These are phyloP conservation scores for Diaporthe nobilis DNA, from an alignment of 2,329 filamentous ascomycete genomes.

Conservation along the genomic window DNA sequence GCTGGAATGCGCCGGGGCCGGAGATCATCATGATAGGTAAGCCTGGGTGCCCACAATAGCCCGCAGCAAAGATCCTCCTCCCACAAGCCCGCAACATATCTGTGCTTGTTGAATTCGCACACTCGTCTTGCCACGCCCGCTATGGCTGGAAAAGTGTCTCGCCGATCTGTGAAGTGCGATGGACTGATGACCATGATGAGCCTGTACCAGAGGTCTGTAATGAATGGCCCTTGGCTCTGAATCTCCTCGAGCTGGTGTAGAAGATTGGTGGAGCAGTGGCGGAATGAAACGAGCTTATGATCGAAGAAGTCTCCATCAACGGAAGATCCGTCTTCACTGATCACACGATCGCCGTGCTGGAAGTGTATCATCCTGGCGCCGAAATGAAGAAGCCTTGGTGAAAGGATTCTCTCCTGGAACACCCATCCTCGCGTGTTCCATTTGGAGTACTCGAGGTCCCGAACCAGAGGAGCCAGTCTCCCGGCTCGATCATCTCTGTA, in stretches of 20 bases:
- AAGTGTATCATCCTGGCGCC: slow-evolving; percentile 18
- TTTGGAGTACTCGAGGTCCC: not conserved
- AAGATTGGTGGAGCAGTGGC: not conserved
- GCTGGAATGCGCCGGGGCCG: not conserved
- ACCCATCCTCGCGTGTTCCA: slow-evolving; percentile 1
- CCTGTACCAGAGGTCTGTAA: not conserved
- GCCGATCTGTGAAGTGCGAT: not conserved
- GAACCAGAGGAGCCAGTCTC: not conserved
- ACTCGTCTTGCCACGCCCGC: not conserved
- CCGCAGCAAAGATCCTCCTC: slow-evolving; percentile 4
- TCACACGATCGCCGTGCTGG: not conserved
- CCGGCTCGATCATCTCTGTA: fast-evolving
- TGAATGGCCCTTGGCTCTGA: not conserved
- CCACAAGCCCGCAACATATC: slow-evolving; percentile 2
- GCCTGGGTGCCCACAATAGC: not conserved
- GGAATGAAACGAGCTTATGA: too few relatives aligned
- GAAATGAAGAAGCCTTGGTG: not conserved
- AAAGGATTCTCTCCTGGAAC: not conserved
- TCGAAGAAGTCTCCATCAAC: not conserved
- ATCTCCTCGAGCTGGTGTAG: not conserved
- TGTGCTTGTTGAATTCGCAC: not conserved
- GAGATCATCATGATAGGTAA: fast-evolving
- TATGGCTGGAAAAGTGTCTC: not conserved
- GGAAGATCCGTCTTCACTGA: not conserved
- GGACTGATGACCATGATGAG: not conserved